These are phyloP conservation scores for Emergomyces orientalis DNA, from an alignment of 2,329 filamentous ascomycete species.

Conservation along the genomic window DNA sequence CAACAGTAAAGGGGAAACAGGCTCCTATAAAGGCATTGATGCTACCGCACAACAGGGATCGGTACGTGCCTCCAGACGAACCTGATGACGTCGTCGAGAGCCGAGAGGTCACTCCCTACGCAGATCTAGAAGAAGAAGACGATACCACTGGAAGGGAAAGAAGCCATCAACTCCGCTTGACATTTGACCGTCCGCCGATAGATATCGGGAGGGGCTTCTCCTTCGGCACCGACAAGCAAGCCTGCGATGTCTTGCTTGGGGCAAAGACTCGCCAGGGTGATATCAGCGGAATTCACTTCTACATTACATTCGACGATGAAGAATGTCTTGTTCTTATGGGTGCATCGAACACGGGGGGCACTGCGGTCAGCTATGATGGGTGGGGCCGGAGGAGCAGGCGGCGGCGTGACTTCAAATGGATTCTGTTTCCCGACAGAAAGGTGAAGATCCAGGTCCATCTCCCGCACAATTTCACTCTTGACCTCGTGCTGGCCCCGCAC, in stretches of 20 bases:
- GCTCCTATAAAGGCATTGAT: neutral
- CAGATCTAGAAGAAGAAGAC: neutral
- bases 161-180: conserved; percentile 1
- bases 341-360: neutral
- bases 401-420: no score
- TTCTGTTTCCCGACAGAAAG: no score
- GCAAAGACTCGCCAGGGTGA: neutral
- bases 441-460: neutral
- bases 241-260: no score
- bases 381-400: neutral
- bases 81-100: neutral
- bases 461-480: neutral
- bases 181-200: neutral
- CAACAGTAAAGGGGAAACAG: no score
- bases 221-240: no score
- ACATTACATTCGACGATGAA: conserved; percentile 4
- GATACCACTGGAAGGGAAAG: neutral
- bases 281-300: conserved; percentile 5
- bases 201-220: neutral
- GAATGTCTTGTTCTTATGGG: neutral
- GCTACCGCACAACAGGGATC: conserved; percentile 7
- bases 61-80: neutral
- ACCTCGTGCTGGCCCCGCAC: neutral
- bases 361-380: neutral
- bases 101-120: conserved; percentile 1